A percentile compares a stretch with the other conserved stretches of the same genome.
Evolutionary conservation across 257 asterid genomes (phyloP).

Genomic region (Verbascum thapsus): DNA sequence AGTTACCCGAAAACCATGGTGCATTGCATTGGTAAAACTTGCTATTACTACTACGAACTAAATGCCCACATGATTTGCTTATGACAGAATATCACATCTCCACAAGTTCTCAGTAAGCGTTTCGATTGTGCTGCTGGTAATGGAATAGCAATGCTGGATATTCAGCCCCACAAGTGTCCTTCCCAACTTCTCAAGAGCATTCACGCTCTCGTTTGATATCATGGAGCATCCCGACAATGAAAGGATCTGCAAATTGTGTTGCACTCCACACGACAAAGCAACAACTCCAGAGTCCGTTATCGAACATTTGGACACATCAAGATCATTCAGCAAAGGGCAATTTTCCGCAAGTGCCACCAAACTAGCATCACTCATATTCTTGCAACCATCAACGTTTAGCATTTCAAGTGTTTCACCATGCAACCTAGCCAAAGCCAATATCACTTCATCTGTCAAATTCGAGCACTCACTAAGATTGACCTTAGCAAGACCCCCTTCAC

Average conservation of each 20-base stretch:
- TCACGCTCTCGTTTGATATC: constrained; percentile 63
- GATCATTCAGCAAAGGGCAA: constrained; percentile 70
- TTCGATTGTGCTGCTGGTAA: constrained; percentile 58
- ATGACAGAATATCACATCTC: constrained; percentile 88
- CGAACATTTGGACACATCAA: constrained; percentile 70
- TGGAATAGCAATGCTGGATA: constrained; percentile 69
- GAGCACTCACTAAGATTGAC: constrained; percentile 64
- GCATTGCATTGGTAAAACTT: constrained; percentile 21
- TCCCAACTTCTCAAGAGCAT: constrained; percentile 63
- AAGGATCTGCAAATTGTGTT: constrained; percentile 63
- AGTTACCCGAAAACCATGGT: constrained; percentile 22
- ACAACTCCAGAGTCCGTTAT: constrained; percentile 71
- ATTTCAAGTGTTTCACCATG: constrained; percentile 71
- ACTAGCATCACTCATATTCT: constrained; percentile 63
- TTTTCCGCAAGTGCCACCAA: constrained; percentile 58
- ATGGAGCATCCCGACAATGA: constrained; percentile 75
- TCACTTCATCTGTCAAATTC: constrained; percentile 61
- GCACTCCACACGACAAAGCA: constrained; percentile 60
- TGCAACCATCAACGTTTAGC: constrained; percentile 80
- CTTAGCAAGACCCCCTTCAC: constrained; percentile 60
- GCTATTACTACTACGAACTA: not conserved
- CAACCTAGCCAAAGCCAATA: constrained; percentile 49
- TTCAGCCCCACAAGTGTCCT: constrained; percentile 65
- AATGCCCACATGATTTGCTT: not conserved
- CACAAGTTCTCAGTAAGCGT: constrained; percentile 66